Conservation (phyloP, 2,329 filamentous ascomycete species). For the Raffaelea albimanens region DNA sequence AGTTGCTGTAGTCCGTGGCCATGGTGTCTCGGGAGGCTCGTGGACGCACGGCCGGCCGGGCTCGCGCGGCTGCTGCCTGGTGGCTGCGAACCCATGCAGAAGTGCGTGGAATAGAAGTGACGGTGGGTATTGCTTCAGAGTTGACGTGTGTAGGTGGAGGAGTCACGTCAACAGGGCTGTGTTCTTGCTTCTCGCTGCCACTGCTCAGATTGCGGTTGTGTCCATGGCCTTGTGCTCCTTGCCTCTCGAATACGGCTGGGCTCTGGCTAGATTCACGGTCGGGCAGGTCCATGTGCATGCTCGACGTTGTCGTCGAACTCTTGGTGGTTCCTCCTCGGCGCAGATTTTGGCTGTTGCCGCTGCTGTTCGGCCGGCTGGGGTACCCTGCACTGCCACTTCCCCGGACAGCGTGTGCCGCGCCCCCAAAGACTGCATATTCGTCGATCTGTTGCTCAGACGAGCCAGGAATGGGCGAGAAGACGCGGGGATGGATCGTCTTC, state of each 20-base stretch:
- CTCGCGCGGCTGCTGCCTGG: neutral
- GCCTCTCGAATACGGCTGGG: neutral
- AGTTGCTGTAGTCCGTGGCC: constrained; percentile 8
- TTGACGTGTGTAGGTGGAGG: too few species aligned
- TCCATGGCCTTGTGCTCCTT: neutral
- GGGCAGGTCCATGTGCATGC: neutral
- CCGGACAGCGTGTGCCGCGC: too few species aligned
- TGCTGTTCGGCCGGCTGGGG: neutral
- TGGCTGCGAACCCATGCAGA: constrained; percentile 12
- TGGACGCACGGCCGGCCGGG: constrained; percentile 1
- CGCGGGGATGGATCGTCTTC: constrained; percentile 6
- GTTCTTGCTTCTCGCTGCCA: neutral
- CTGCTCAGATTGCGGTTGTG: neutral
- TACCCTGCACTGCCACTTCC: too few species aligned
- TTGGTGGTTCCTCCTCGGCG: constrained; percentile 9
- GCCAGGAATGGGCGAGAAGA: neutral
- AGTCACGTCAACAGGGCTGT: too few species aligned
- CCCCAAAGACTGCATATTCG: too few species aligned
- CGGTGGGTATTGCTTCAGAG: too few species aligned
- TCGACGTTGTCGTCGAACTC: constrained; percentile 7
- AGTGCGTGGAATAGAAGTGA: constrained; percentile 9
- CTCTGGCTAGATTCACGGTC: neutral
- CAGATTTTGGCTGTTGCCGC: neutral
- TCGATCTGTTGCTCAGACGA: neutral
- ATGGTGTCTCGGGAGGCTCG: constrained; percentile 9